phyloP scores from a whole-genome alignment of 2,329 filamentous ascomycete genomes.

The Ceratocystis papillata region DNA sequence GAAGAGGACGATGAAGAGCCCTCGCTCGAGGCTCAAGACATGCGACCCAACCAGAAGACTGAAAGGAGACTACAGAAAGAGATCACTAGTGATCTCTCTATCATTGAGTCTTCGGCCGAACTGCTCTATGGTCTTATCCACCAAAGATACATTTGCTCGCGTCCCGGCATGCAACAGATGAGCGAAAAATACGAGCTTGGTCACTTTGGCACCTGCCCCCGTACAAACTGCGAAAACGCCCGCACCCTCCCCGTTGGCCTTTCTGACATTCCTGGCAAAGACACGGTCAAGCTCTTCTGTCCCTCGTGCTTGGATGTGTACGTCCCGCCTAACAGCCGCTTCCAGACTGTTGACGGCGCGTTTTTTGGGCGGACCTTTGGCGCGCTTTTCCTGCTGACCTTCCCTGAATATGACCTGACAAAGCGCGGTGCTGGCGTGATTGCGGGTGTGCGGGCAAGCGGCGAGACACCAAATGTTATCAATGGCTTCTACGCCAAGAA shows the following conservation, averaged over 20 bases:
- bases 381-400: slow-evolving; percentile 94
- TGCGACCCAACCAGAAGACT: slow-evolving; percentile 30
- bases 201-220: slow-evolving; percentile 92
- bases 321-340: slow-evolving; percentile 90
- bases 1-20: slow-evolving; percentile 58
- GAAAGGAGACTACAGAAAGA: slow-evolving; percentile 70
- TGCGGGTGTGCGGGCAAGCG: slow-evolving; percentile 28
- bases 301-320: slow-evolving; percentile 95
- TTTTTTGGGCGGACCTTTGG: slow-evolving; percentile 98
- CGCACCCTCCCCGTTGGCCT: slow-evolving; percentile 87
- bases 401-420: slow-evolving; percentile 85
- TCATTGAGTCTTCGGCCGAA: slow-evolving; percentile 96
- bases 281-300: slow-evolving; percentile 97
- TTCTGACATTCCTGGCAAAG: slow-evolving; percentile 88
- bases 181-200: slow-evolving; percentile 96
- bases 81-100: slow-evolving; percentile 82
- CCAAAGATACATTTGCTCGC: slow-evolving; percentile 94
- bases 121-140: slow-evolving; percentile 97
- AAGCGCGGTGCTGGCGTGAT: slow-evolving; percentile 56
- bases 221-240: slow-evolving; percentile 81
- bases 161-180: slow-evolving; percentile 97
- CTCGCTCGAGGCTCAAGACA: slow-evolving; percentile 52
- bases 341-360: slow-evolving; percentile 92
- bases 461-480: slow-evolving; percentile 45
- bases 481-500: slow-evolving; percentile 84